phyloP scores from a whole-genome alignment of 768 basidiomycete species.

The Boletellus ananas region DNA sequence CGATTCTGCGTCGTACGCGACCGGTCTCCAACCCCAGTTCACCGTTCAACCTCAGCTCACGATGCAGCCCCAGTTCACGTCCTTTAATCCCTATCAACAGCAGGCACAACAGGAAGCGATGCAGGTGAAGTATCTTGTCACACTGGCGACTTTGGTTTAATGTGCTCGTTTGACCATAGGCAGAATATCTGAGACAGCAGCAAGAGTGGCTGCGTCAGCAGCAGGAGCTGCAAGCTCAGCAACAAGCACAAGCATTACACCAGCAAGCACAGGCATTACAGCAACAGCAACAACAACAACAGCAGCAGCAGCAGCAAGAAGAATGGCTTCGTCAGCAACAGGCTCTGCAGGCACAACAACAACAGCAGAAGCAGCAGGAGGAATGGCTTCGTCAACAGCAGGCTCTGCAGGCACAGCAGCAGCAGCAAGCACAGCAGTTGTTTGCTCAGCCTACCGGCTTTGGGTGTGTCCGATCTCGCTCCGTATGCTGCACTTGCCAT shows the following conservation, averaged over 20 bases:
- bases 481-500: slow-evolving; percentile 3
- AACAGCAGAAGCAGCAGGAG: slow-evolving; percentile 41
- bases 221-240: slow-evolving; percentile 41
- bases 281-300: slow-evolving; percentile 51
- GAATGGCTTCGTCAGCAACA: slow-evolving; percentile 65
- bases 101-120: slow-evolving; percentile 88
- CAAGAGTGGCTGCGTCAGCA: slow-evolving; percentile 75
- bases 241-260: slow-evolving; percentile 44
- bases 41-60: slow-evolving; percentile 75
- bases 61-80: slow-evolving; percentile 81
- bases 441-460: slow-evolving; percentile 71
- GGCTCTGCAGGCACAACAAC: slow-evolving; percentile 37
- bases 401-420: slow-evolving; percentile 43
- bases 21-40: slow-evolving; percentile 65
- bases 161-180: slow-evolving; percentile 29
- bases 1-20: slow-evolving; percentile 57
- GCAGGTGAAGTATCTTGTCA: slow-evolving; percentile 39
- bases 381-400: slow-evolving; percentile 65
- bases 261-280: slow-evolving; percentile 20
- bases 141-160: neutral
- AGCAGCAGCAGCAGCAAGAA: slow-evolving; percentile 41
- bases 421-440: slow-evolving; percentile 39
- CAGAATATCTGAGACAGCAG: slow-evolving; percentile 46
- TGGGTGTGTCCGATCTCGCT: slow-evolving; percentile 43
- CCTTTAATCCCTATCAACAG: slow-evolving; percentile 93